Base-by-base conservation (phyloP, 176 grass and related monocot species). In the Elaeis guineensis region DNA sequence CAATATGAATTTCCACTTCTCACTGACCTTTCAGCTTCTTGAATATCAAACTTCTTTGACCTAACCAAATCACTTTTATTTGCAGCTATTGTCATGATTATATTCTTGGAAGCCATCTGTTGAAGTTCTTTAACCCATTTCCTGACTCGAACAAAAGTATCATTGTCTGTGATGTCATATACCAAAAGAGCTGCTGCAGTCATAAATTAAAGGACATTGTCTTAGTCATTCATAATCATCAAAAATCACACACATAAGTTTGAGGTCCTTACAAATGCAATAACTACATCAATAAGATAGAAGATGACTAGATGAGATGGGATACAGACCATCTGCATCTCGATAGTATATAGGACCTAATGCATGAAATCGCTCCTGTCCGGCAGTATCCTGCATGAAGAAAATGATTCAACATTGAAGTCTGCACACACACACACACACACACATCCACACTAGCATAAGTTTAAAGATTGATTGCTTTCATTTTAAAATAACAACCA, bases 101-200 rank as follows among this genome's bases (percentile, higher is more conserved):
- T 93, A 87, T 93, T 73, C 67, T 72, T 77, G 9, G 77, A 75
- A 62, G 89, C 83, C 89, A 87, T 93, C 68, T 87, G 83, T 54
- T 93, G 71, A 64, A 93, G 83, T 54, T 93, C 89, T 80, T 93
- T 87, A 62, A 87, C 80, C 89, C 89, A 93, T 70, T 87, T 93
- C 15, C 65, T 93, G 51, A 93, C 89, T 26, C 89, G 80, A 66
- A 74, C 16, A 73, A 93, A 93, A 51, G 83, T 84, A 67, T 87
- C 77, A 50, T 21, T 81, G 32, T 80, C 83, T 69, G 80, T 72
- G 26, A 87, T 80, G 64, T 93, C 89, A 86, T 87, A 93, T n/a
- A 93, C 84, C 72, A 84, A 77, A 64, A 93, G 64, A 29, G 83
- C 89, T 75, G 89, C 89, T 93, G 70, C 66, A 83, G 19, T 63